Evolutionary conservation across 352 stramenopile genomes (phyloP), one percentile per base, ranked within the genome.

Genomic region (Proteromonas lacertae): DNA sequence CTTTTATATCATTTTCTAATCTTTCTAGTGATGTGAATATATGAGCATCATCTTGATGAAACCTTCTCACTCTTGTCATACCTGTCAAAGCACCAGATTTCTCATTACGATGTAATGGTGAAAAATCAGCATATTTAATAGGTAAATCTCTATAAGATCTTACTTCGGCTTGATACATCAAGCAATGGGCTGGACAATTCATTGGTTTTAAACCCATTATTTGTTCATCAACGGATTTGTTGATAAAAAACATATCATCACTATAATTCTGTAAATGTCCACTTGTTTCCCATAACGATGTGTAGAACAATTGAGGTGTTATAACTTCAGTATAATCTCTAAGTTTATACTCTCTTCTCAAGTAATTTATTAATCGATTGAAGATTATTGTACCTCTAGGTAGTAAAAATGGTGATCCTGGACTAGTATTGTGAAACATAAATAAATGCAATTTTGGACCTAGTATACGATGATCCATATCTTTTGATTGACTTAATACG

Each of bases 201-300:
- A 95, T 95, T 18, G 82, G 82, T 50, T 92, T 93, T n/a, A n/a
- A n/a, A n/a, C n/a, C n/a, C n/a, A n/a, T n/a, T 43, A 95, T 68
- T 36, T 86, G 79, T 31, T 93, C 71, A 24, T 60, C 60, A 32
- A 84, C 70, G 1, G 73, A 61, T 19, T 74, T 55, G 54, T 74
- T 77, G 45, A 66, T 55, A 40, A 75, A 54, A 46, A 76, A 93
- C 82, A 95, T 95, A 42, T 88, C 72, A 31, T 90, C 67, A 22
- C 37, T 20, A 35, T 95, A 95, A 53, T 93, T 90, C 45, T 93
- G 60, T 40, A 78, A 69, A 47, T 95, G 82, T 6, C 82, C 82
- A 2, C 69, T 90, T 10, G 72, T 95, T 46, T 89, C 77, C 81
- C 82, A 95, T 4, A 95, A 51, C 36, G 93, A 61, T 39, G 91